Evolutionary conservation across 164 flowering plant species (phyloP).

Genomic region (Magnolia officinalis): DNA sequence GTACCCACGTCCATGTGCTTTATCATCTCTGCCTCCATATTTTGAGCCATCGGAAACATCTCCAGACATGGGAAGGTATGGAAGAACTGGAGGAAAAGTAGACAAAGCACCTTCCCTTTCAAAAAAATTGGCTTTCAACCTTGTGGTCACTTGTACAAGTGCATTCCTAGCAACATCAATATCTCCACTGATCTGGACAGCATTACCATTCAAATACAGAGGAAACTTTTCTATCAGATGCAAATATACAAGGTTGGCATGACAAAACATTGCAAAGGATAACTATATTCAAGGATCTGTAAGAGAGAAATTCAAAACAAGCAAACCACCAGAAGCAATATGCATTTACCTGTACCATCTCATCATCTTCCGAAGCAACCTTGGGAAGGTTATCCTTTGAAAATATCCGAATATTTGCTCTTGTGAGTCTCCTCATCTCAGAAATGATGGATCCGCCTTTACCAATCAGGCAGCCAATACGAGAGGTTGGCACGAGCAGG

Average conservation of each 20-base stretch:
- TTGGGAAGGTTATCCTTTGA: conserved; percentile 86
- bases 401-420: conserved; percentile 87
- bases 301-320: background rate
- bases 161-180: conserved; percentile 83
- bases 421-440: conserved; percentile 83
- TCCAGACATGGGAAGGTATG: conserved; percentile 61
- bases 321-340: background rate
- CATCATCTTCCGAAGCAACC: conserved; percentile 87
- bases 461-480: conserved; percentile 93
- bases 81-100: conserved; percentile 72
- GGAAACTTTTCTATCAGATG: background rate
- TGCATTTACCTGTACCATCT: conserved; percentile 86
- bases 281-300: background rate
- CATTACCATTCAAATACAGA: conserved; percentile 8
- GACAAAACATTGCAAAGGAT: background rate
- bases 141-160: conserved; percentile 67
- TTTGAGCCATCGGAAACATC: conserved; percentile 54
- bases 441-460: conserved; percentile 88
- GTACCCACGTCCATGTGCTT: conserved; percentile 69
- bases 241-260: background rate
- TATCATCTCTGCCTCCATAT: conserved; percentile 77
- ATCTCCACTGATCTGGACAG: conserved; percentile 80
- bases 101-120: conserved; percentile 82
- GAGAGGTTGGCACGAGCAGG: conserved; percentile 79
- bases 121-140: conserved; percentile 83